A percentile compares a stretch with the other conserved stretches of the same genome.
Evolutionary conservation across 257 asterid species (phyloP).

Genomic region (Nicotiana paniculata): DNA sequence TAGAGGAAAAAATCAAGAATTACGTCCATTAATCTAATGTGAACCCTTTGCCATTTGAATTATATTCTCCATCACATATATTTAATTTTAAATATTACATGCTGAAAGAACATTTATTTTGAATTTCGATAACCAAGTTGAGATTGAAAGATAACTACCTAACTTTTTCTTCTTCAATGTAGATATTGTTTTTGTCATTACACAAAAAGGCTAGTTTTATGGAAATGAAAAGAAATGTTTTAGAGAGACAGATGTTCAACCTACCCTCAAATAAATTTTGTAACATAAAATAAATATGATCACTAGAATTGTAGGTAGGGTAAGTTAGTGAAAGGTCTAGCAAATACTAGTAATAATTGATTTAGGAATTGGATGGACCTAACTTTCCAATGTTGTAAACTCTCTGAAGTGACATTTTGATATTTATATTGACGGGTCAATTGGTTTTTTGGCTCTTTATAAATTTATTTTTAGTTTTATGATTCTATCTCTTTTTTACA

Average conservation of each 20-base stretch:
- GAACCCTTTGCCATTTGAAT: background rate
- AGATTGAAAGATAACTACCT: background rate
- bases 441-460: no score
- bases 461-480: no score
- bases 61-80: background rate
- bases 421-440: no score
- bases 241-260: background rate
- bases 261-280: background rate
- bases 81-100: background rate
- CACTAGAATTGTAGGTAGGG: constrained; percentile 4
- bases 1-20: no score
- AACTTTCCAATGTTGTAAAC: background rate
- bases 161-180: background rate
- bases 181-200: background rate
- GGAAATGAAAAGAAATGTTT: background rate
- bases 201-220: background rate
- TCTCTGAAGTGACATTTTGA: background rate
- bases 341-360: background rate
- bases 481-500: no score
- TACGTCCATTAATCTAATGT: background rate
- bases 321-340: constrained; percentile 1
- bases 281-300: background rate
- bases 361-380: constrained; percentile 3
- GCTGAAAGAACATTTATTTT: background rate
- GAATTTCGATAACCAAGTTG: background rate